Base-by-base conservation (phyloP, 1,139 yeast genomes). In the Pichia sp. region DNA sequence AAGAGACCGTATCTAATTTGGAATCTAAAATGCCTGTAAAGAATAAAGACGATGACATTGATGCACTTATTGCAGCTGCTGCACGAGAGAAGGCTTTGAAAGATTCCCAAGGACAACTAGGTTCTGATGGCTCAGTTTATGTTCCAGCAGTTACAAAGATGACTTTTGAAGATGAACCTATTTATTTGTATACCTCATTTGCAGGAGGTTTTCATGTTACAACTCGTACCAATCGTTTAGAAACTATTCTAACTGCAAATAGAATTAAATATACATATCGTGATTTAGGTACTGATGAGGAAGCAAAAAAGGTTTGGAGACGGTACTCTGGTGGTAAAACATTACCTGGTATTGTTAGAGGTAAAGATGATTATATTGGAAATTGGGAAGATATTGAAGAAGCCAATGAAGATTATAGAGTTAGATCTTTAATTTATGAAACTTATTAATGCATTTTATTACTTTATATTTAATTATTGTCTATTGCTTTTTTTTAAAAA, bases 281-380 rank as follows among this genome's bases (percentile, higher is more conserved):
- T 45, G 98, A 90, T 61, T 69, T 90, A 46, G 96, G 96, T 3
- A 85, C 96, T 0, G 95, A 89, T 59, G 89, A 82, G 41, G 82
- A 79, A 47, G 97, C 97, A 20, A 80, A 86, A 61, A 77, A 81
- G 55, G 74, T 87, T 30, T 90, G 97, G 97, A 82, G 80, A 59
- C 75, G 94, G 61, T 76, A 81, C 53, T 74, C 87, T 20, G 71
- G 72, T 39, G 96, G 95, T 6, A 80, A 84, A 57, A 67, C 77
- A 2, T 74, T 89, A 46, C 98, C 98, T 2, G 97, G 94, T n/a
- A 76, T 92, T 24, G 89, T 90, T 27, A 75, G 96, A 58, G 96
- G 95, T n/a, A 71, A 70, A 35, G 87, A 82, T 55, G 96, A 87
- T 55, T 77, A 82, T 51, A 82, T 90, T 54, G 96, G 96, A 6